These are phyloP conservation scores for Skeletonema tropicum DNA, from an alignment of 108 stramenopile genomes.

Conservation along the genomic window DNA sequence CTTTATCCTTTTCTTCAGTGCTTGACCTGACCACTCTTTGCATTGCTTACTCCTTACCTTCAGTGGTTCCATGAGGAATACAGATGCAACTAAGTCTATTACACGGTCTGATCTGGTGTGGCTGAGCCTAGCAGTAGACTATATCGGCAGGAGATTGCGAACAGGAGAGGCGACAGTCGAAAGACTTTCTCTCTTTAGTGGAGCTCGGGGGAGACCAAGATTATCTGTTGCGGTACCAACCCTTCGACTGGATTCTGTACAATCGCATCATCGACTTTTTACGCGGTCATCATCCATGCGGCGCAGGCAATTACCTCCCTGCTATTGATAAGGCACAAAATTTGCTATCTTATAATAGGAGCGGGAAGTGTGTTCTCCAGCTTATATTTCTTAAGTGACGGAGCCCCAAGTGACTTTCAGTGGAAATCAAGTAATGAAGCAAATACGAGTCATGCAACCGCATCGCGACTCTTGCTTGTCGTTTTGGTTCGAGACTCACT, in stretches of 20 bases:
- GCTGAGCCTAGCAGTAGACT: slow-evolving; percentile 54
- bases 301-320: slow-evolving; percentile 50
- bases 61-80: slow-evolving; percentile 50
- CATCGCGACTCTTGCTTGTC: slow-evolving; percentile 41
- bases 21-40: not conserved
- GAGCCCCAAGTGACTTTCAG: slow-evolving; percentile 49
- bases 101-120: slow-evolving; percentile 56
- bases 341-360: slow-evolving; percentile 21
- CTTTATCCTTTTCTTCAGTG: not conserved
- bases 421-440: not conserved
- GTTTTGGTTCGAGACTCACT: slow-evolving; percentile 55
- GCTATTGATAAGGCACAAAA: slow-evolving; percentile 46
- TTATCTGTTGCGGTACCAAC: slow-evolving; percentile 34
- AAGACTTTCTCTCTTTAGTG: slow-evolving; percentile 46
- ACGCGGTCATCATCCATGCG: slow-evolving; percentile 24
- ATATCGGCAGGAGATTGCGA: slow-evolving; percentile 40
- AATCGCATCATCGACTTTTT: slow-evolving; percentile 44
- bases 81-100: slow-evolving; percentile 45
- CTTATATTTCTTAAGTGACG: slow-evolving; percentile 62
- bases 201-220: slow-evolving; percentile 30
- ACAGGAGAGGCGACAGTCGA: slow-evolving; percentile 35
- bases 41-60: not conserved
- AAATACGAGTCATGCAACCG: slow-evolving; percentile 27
- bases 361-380: slow-evolving; percentile 43
- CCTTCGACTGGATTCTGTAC: slow-evolving; percentile 52